Conservation (phyloP, 2,329 filamentous ascomycete genomes). For the Neoarthrinium moseri region DNA sequence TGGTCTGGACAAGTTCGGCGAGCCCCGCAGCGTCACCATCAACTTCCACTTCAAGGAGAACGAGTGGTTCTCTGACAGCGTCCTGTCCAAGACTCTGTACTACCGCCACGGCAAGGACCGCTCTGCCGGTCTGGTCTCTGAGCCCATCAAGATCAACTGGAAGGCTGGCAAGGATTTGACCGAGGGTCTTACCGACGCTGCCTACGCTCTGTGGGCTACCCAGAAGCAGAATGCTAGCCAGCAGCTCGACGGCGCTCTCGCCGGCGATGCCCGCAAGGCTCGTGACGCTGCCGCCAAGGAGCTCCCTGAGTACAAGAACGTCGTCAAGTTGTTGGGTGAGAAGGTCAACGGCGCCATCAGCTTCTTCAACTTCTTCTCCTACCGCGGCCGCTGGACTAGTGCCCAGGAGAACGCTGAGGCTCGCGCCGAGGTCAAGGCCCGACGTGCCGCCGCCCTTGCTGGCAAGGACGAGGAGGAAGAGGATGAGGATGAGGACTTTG, state of each 20-base stretch:
- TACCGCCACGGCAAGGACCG: conserved; percentile 57
- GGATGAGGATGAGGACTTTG: conserved; percentile 33
- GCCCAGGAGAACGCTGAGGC: conserved; percentile 60
- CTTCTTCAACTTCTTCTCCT: conserved; percentile 74
- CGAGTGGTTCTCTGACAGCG: conserved; percentile 58
- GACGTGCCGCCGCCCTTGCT: conserved; percentile 23
- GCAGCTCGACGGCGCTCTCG: conserved; percentile 27
- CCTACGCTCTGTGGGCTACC: conserved; percentile 46
- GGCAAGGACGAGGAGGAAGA: conserved; percentile 29
- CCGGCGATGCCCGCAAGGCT: conserved; percentile 22
- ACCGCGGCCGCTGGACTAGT: conserved; percentile 56
- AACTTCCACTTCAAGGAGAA: conserved; percentile 57
- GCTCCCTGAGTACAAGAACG: conserved; percentile 23
- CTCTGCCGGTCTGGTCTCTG: conserved; percentile 62
- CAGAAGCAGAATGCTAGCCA: conserved; percentile 6
- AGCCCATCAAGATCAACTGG: conserved; percentile 66
- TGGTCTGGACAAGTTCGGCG: conserved; percentile 41
- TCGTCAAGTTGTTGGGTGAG: conserved; percentile 20
- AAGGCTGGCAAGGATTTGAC: conserved; percentile 65
- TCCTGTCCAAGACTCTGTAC: conserved; percentile 67
- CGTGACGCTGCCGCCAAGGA: conserved; percentile 24
- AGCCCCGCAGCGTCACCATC: conserved; percentile 62
- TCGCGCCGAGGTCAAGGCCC: conserved; percentile 32
- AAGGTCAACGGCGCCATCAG: conserved; percentile 39
- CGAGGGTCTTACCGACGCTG: conserved; percentile 60